Percentiles rank a stretch among this genome's conserved stretches.
These are phyloP conservation scores for Vanrija sp. DNA, from an alignment of 1,284 basidiomycete genomes.

Conservation along the genomic window DNA sequence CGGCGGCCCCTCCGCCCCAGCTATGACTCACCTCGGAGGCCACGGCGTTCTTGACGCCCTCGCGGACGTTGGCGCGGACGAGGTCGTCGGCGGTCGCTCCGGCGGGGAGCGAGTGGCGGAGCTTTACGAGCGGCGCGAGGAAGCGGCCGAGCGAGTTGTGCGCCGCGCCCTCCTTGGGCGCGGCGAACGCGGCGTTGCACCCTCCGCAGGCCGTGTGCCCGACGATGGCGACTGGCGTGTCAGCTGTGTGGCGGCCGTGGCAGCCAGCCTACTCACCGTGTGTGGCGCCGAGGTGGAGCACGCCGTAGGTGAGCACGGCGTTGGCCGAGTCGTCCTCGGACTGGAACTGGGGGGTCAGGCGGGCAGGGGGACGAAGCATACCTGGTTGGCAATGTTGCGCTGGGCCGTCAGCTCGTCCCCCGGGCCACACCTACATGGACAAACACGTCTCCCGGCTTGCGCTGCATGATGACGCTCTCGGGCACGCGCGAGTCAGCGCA, in stretches of 20 bases:
- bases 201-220: constrained; percentile 81
- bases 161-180: constrained; percentile 19
- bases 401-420: constrained; percentile 5
- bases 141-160: constrained; percentile 63
- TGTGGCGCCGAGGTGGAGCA: constrained; percentile 71
- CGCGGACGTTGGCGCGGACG: constrained; percentile 71
- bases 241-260: not conserved
- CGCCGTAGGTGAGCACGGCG: constrained; percentile 75
- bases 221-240: constrained; percentile 63
- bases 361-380: constrained; percentile 6
- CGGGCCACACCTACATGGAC: constrained; percentile 54
- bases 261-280: constrained; percentile 57
- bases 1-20: no score
- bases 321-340: constrained; percentile 52
- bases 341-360: constrained; percentile 12
- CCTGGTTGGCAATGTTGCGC: constrained; percentile 63
- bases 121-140: constrained; percentile 64
- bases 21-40: constrained; percentile 18
- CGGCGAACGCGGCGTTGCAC: constrained; percentile 58
- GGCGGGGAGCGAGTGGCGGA: constrained; percentile 56
- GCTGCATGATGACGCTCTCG: constrained; percentile 40
- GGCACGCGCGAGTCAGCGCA: constrained; percentile 49
- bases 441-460: constrained; percentile 63
- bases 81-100: constrained; percentile 55
- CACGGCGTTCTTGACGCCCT: constrained; percentile 69